phyloP scores from a whole-genome alignment of 1,139 yeast genomes.

The Geotrichum carabidarum region DNA sequence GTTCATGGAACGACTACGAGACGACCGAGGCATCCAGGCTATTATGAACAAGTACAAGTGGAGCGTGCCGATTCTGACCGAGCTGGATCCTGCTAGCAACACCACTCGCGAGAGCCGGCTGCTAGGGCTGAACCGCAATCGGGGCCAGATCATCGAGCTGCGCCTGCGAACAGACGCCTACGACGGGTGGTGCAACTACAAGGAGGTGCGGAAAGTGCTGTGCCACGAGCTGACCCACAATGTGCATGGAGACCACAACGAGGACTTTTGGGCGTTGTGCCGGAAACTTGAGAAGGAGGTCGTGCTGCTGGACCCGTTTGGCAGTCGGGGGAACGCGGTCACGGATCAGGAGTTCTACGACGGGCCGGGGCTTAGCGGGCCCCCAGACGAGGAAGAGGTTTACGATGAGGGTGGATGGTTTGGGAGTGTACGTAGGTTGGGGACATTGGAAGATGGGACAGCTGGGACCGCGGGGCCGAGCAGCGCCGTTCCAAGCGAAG shows the following conservation, averaged over 20 bases:
- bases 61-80: constrained; percentile 38
- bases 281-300: constrained; percentile 36
- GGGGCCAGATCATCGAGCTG: constrained; percentile 38
- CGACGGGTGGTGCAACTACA: constrained; percentile 39
- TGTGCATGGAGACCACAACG: constrained; percentile 37
- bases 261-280: constrained; percentile 39
- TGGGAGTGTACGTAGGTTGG: constrained; percentile 21
- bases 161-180: constrained; percentile 41
- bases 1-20: constrained; percentile 33
- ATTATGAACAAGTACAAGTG: constrained; percentile 38
- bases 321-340: constrained; percentile 23
- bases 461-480: not conserved
- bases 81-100: constrained; percentile 40
- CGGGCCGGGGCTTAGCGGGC: constrained; percentile 24
- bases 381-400: constrained; percentile 20
- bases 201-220: constrained; percentile 36
- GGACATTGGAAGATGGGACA: not conserved
- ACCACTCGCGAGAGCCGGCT: constrained; percentile 32
- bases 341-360: constrained; percentile 25
- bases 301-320: constrained; percentile 35
- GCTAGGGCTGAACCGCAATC: constrained; percentile 38
- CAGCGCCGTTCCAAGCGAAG: not conserved
- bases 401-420: constrained; percentile 33
- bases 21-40: constrained; percentile 38
- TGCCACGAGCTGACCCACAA: constrained; percentile 43